These are phyloP conservation scores for Trichoderma sp. DNA, from an alignment of 2,329 filamentous ascomycete species.

Conservation along the genomic window DNA sequence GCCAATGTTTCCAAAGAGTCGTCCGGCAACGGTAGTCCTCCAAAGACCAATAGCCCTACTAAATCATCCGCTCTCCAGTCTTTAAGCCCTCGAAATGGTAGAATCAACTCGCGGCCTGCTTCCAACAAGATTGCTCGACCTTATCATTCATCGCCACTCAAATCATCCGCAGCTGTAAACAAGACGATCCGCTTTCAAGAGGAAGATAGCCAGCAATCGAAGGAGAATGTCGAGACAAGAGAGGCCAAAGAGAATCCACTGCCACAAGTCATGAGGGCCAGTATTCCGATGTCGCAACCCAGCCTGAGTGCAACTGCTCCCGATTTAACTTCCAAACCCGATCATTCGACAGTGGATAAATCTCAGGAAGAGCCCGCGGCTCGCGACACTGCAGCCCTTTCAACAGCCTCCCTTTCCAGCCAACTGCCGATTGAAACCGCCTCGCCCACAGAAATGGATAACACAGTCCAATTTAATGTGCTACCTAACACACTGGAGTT, in stretches of 20 bases:
- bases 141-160: not conserved
- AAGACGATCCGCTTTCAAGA: not conserved
- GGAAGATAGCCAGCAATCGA: not conserved
- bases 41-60: not conserved
- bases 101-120: constrained; percentile 5
- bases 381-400: not conserved
- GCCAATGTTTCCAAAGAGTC: not conserved
- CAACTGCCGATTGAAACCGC: not conserved
- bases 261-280: not conserved
- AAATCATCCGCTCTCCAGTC: constrained; percentile 4
- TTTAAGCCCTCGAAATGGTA: constrained; percentile 10
- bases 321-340: not conserved
- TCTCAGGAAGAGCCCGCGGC: not conserved
- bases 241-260: not conserved
- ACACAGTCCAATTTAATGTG: not conserved
- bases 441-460: not conserved
- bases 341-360: not conserved
- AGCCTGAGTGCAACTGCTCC: not conserved
- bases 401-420: not conserved
- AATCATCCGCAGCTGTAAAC: not conserved
- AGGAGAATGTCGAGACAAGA: not conserved
- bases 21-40: not conserved
- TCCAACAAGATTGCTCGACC: constrained; percentile 12
- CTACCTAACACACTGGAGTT: not conserved
- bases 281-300: not conserved